These are phyloP conservation scores for Berberis thunbergii DNA, from an alignment of 164 flowering plant species.

Conservation along the genomic window DNA sequence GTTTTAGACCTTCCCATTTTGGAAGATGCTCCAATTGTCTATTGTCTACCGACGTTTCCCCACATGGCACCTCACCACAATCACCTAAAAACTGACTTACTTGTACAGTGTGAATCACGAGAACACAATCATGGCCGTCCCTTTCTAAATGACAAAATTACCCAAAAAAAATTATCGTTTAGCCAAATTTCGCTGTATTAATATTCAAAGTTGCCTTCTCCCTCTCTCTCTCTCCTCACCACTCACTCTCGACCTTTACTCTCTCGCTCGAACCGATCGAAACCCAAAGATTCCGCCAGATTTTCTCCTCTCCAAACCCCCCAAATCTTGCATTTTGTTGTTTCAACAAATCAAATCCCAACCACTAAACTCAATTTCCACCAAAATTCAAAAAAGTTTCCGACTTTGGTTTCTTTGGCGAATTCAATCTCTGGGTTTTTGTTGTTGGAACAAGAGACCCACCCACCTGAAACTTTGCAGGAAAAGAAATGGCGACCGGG, in stretches of 20 bases:
- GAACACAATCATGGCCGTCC: too few relatives aligned
- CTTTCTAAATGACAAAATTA: too few relatives aligned
- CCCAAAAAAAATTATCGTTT: too few relatives aligned
- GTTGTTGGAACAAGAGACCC: not conserved
- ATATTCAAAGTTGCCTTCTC: not conserved
- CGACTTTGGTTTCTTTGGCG: not conserved
- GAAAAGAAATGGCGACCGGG: slow-evolving; percentile 26
- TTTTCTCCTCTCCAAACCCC: not conserved
- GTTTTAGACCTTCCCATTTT: too few relatives aligned
- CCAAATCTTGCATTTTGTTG: not conserved
- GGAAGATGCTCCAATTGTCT: too few relatives aligned
- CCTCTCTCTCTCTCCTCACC: not conserved
- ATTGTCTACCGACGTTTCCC: too few relatives aligned
- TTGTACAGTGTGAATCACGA: too few relatives aligned
- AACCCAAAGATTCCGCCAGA: slow-evolving; percentile 4
- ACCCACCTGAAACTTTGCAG: too few relatives aligned
- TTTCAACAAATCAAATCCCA: not conserved
- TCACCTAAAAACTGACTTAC: too few relatives aligned
- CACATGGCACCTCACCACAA: too few relatives aligned
- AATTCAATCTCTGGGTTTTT: not conserved
- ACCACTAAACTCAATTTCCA: not conserved
- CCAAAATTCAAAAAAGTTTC: not conserved
- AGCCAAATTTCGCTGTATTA: too few relatives aligned
- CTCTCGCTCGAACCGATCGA: not conserved
- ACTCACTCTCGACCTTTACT: not conserved